A percentile compares a stretch with the other conserved stretches of the same genome.
These are phyloP conservation scores for Pyrenophora graminea DNA, from an alignment of 2,329 filamentous ascomycete species.

Conservation along the genomic window DNA sequence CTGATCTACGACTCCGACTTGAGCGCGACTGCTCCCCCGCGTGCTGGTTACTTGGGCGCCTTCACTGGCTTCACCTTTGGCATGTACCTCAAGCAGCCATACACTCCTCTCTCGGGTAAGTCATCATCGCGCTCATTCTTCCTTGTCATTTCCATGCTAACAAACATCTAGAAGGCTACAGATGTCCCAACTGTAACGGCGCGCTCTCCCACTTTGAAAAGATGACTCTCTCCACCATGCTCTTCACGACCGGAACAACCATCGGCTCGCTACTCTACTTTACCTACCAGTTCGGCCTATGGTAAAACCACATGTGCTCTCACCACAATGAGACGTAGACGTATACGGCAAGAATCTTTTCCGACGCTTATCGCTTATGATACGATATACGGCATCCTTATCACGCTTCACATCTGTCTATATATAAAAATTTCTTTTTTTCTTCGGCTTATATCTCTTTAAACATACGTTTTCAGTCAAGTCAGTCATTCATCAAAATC, in stretches of 20 bases:
- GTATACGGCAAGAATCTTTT: background rate
- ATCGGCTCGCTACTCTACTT: conserved; percentile 62
- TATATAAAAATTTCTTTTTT: conserved; percentile 18
- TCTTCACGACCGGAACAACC: conserved; percentile 61
- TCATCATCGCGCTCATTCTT: background rate
- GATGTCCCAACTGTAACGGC: conserved; percentile 61
- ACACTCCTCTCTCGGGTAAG: conserved; percentile 57
- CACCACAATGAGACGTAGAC: background rate
- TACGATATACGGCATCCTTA: conserved; percentile 25
- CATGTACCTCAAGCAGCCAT: conserved; percentile 63
- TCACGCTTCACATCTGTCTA: conserved; percentile 25
- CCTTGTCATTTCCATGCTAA: conserved; percentile 6
- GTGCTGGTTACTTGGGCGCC: conserved; percentile 60
- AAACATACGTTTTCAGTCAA: background rate
- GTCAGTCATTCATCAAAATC: conserved; percentile 19
- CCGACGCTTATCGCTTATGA: conserved; percentile 13
- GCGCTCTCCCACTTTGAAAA: conserved; percentile 59
- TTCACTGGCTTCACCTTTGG: conserved; percentile 62
- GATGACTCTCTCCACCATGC: conserved; percentile 60
- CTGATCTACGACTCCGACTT: conserved; percentile 64
- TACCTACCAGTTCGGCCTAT: conserved; percentile 51
- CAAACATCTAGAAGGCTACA: conserved; percentile 49
- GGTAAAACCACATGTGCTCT: conserved; percentile 23
- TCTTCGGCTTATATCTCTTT: background rate
- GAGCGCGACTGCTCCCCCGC: conserved; percentile 56